These are phyloP conservation scores for Penicillium sp. DNA, from an alignment of 2,329 filamentous ascomycete species.

Conservation along the genomic window DNA sequence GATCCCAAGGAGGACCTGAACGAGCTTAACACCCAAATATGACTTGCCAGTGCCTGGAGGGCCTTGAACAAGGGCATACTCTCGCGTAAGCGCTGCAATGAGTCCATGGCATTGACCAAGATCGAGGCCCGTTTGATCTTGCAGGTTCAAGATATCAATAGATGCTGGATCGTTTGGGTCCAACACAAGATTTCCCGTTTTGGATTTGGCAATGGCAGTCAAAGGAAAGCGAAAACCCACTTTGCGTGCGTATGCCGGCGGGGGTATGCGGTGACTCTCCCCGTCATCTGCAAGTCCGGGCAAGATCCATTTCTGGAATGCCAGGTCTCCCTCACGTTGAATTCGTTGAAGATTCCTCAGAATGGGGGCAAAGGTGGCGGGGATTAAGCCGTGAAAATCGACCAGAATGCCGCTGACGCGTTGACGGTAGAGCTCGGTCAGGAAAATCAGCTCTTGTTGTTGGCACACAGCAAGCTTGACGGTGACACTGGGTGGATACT, in stretches of 20 bases:
- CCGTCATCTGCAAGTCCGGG: neutral
- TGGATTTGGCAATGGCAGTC: neutral
- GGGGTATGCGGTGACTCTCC: neutral
- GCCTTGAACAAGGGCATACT: conserved; percentile 12
- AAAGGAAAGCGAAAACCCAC: conserved; percentile 5
- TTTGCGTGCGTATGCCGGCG: conserved; percentile 4
- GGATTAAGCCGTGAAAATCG: conserved; percentile 7
- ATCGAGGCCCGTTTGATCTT: conserved; percentile 7
- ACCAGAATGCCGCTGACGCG: conserved; percentile 3
- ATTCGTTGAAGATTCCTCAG: conserved; percentile 6
- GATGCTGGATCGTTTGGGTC: conserved; percentile 1
- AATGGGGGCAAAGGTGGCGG: conserved; percentile 7
- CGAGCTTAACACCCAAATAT: conserved; percentile 5
- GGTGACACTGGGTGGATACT: conserved; percentile 2
- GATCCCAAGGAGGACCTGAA: conserved; percentile 4
- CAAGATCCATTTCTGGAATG: conserved; percentile 7
- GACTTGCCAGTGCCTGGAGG: conserved; percentile 12
- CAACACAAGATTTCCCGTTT: neutral
- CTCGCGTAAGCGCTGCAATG: conserved; percentile 11
- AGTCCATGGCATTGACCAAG: conserved; percentile 8
- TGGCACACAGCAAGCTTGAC: conserved; percentile 7
- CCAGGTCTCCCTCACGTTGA: conserved; percentile 2
- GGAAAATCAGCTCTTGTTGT: conserved; percentile 1
- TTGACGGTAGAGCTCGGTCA: conserved; percentile 3
- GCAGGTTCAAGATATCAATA: conserved; percentile 1